Conservation (phyloP, 1,139 yeast genomes). For the Hansenula sp. region DNA sequence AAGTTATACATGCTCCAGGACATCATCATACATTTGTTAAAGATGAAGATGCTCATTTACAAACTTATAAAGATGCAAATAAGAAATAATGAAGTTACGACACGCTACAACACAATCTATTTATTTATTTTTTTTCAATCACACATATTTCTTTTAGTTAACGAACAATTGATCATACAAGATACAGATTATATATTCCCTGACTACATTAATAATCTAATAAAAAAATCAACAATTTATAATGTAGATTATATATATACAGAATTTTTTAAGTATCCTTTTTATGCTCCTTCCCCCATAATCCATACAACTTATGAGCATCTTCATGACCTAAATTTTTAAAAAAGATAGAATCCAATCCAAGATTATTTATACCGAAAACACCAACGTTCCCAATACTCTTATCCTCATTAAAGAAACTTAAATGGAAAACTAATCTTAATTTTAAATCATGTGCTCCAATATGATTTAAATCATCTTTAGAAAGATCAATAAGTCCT, state of each 20-base stretch:
- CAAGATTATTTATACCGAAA: slow-evolving; percentile 18
- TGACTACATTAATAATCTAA: no score
- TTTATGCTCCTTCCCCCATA: slow-evolving; percentile 32
- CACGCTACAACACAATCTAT: not conserved
- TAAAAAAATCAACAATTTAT: no score
- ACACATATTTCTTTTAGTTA: no score
- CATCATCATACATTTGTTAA: slow-evolving; percentile 55
- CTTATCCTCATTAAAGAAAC: slow-evolving; percentile 14
- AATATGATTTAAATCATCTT: slow-evolving; percentile 14
- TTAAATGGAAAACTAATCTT: slow-evolving; percentile 16
- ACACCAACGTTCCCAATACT: slow-evolving; percentile 13
- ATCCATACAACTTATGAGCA: slow-evolving; percentile 3
- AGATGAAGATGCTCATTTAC: slow-evolving; percentile 43
- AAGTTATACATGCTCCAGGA: slow-evolving; percentile 40
- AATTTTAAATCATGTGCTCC: slow-evolving; percentile 17
- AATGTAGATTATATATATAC: no score
- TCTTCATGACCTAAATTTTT: slow-evolving; percentile 10
- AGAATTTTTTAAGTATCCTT: not conserved
- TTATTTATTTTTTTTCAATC: no score
- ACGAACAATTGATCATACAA: no score
- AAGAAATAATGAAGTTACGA: not conserved
- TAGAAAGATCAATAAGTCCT: slow-evolving; percentile 33
- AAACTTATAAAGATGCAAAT: slow-evolving; percentile 31
- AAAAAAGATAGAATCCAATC: slow-evolving; percentile 8
- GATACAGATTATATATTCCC: no score